Evolutionary conservation across 2,329 filamentous ascomycete genomes (phyloP), one percentile per base, ranked within the genome.

Genomic region (Paecilomyces sp.): DNA sequence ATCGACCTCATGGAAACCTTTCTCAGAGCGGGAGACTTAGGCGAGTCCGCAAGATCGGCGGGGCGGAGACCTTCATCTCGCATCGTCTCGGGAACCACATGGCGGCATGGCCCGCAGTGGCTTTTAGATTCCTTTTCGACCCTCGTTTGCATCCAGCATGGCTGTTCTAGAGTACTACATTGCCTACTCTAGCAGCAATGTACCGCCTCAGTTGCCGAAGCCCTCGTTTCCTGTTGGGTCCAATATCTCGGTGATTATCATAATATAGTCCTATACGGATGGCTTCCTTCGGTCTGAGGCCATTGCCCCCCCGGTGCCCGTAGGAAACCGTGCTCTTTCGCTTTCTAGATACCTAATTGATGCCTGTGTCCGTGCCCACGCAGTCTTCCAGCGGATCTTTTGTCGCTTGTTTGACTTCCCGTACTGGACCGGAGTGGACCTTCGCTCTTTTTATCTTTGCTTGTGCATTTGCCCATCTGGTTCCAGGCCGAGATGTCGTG

Each of bases 1-100:
- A 50, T 31, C 33, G 51, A 51, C 50, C 52, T 18, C 13, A 22
- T 4, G 66, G 62, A 57, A 63, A 63, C 63, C 66, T 70, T 72
- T 66, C 72, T 74, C 55, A 71, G 70, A 72, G 68, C 63, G 71
- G 72, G 70, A 73, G 70, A 61, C 65, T 68, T 74, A 74, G 65
- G 72, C 72, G 72, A 74, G 69, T 53, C 51, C 11, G 6, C 41
- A 22, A 47, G 41, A 47, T 47, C 41, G 41, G 41, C 28, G 51
- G 24, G 51, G 28, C 51, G 28, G 51, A 53, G 24, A 53, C 25
- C 22, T 25, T 22, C 22, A 28, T 30, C 51, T 53, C 24, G 15
- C 51, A 30, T 30, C 24, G 6, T 53, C 22, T 53, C 24, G 13
- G 22, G 51, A 53, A 30, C 28, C 28, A 30, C 24, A 25, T 25